Base-by-base conservation (phyloP, 2,329 filamentous ascomycete genomes). In the Colletotrichum sp. region DNA sequence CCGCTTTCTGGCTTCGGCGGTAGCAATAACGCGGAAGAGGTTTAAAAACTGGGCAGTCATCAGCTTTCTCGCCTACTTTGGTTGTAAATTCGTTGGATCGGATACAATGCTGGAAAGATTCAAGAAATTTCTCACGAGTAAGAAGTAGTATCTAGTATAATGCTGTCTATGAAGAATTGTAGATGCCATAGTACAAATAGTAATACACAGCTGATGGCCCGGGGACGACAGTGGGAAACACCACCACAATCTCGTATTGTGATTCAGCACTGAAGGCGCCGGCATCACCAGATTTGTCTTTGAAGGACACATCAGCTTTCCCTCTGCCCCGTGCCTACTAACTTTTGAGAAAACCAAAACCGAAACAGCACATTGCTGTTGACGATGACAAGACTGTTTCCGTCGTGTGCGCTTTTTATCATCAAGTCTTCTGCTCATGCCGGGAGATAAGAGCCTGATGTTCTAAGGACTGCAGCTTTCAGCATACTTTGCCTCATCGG, bases 181-280 rank as follows among this genome's bases (percentile, higher is more conserved):
- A n/a, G n/a, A n/a, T n/a, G n/a, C n/a, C n/a, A n/a, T n/a, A 1
- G 1, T 30, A 30, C 8, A 8, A 30, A 30, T 3, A 32, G 30
- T 32, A 5, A 32, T 32, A 32, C 11, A 16, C 8, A 44, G 2
- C 19, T 1, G 36, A 44, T 19, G 36, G 2, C 36, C 16, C 16
- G 1, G 16, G 36, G 36, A 44, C 8, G 36, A 9, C 8, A 19
- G 2, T 19, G 16, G 4, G 19, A 19, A 19, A 44, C 36, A 44
- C 36, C 2, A 5, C 9, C 16, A 19, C 16, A 19, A 19, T 11
- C 1, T 44, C 0, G 8, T 9, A 19, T 44, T 1, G 4, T 11
- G 19, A 9, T 1, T 1, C 4, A 44, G 36, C 36, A 44, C 2
- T 44, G 36, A 19, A 5, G 9, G 36, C 16, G 4, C 8, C 36